phyloP scores from a whole-genome alignment of 495 filamentous ascomycete genomes.

The Talaromyces ruber region DNA sequence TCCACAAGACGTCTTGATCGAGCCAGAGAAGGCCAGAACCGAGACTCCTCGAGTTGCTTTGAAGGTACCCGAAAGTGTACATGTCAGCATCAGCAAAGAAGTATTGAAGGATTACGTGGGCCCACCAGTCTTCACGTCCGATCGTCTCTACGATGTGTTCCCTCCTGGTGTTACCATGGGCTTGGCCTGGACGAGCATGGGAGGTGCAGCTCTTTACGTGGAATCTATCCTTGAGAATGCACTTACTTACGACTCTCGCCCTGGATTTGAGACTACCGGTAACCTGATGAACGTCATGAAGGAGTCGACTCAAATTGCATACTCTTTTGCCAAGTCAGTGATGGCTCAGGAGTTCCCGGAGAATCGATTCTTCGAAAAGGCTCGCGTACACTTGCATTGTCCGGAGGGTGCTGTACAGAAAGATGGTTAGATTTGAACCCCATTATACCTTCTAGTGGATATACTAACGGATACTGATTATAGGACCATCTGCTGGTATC shows the following conservation, averaged over 20 bases:
- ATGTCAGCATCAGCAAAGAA: slow-evolving; percentile 79
- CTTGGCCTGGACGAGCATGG: slow-evolving; percentile 97
- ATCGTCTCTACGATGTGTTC: slow-evolving; percentile 89
- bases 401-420: slow-evolving; percentile 96
- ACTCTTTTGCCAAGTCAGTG: slow-evolving; percentile 87
- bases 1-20: slow-evolving; percentile 45
- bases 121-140: slow-evolving; percentile 88
- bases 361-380: slow-evolving; percentile 95
- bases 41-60: slow-evolving; percentile 72
- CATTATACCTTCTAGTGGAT: slow-evolving; percentile 1
- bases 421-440: slow-evolving; percentile 51
- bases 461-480: not conserved
- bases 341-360: slow-evolving; percentile 77
- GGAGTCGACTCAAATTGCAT: slow-evolving; percentile 88
- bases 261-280: slow-evolving; percentile 81
- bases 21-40: slow-evolving; percentile 61
- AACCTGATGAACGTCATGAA: slow-evolving; percentile 98
- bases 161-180: slow-evolving; percentile 99
- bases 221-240: slow-evolving; percentile 89
- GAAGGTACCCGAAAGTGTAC: slow-evolving; percentile 78
- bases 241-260: slow-evolving; percentile 59
- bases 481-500: slow-evolving; percentile 82
- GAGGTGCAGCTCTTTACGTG: slow-evolving; percentile 91
- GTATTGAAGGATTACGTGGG: slow-evolving; percentile 97
- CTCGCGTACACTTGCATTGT: slow-evolving; percentile 90